These are phyloP conservation scores for Amyloporia xantha DNA, from an alignment of 768 basidiomycete species.

Conservation along the genomic window DNA sequence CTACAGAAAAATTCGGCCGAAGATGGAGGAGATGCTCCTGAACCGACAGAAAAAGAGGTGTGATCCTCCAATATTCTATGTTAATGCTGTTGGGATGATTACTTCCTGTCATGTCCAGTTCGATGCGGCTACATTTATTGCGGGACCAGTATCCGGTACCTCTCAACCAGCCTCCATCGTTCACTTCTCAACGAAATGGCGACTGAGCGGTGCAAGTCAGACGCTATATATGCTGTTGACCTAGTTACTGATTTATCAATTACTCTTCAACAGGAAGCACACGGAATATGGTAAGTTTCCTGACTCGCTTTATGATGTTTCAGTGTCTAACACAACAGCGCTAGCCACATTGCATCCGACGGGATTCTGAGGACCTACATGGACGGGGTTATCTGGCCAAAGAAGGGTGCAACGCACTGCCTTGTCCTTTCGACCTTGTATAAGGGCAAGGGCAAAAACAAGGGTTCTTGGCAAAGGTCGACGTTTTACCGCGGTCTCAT, in stretches of 20 bases:
- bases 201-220: too few species aligned
- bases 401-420: background rate
- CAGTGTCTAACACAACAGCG: too few species aligned
- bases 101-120: background rate
- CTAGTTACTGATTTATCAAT: too few species aligned
- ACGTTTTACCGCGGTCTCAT: background rate
- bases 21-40: background rate
- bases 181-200: background rate
- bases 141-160: background rate
- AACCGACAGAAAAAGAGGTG: too few species aligned
- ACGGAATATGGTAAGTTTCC: too few species aligned
- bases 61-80: too few species aligned
- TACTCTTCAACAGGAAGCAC: too few species aligned
- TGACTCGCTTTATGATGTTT: too few species aligned
- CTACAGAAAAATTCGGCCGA: background rate
- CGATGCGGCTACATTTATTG: background rate
- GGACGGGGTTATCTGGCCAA: slow-evolving; percentile 6
- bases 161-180: background rate
- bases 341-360: too few species aligned
- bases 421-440: background rate
- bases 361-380: background rate
- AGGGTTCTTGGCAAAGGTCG: background rate
- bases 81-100: too few species aligned
- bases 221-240: too few species aligned
- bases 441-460: background rate